Base-by-base conservation (phyloP, 164 flowering plant genomes). In the Buxus sempervirens region DNA sequence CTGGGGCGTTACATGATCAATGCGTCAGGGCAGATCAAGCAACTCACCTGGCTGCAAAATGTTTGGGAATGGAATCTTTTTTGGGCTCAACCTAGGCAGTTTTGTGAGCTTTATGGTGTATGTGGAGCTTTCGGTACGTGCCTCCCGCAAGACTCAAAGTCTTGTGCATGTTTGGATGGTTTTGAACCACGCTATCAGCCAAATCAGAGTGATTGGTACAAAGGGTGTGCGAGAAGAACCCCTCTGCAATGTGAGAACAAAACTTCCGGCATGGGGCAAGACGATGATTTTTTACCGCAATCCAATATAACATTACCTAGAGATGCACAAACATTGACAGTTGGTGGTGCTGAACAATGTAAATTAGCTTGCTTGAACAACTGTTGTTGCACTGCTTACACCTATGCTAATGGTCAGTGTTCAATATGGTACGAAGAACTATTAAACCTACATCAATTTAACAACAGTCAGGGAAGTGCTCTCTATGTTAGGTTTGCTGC, bases 251-350 rank as follows among this genome's bases (percentile, higher is more conserved):
- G 79, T 42, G 82, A 86, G 90, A 64, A 67, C 59, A 86, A 87
- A 72, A 76, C 70, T 42, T 76, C 64, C 53, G 95, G 84, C 75
- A 87, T 85, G 66, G 72, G 77, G 53, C 26, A 27, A 82, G 85
- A 79, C 68, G 82, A 58, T 84, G 91, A 89, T 70, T 84, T 56
- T 82, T n/a, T 58, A 25, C 54, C 59, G 54, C 48, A 58, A 38
- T 26, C 54, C 9, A 24, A 19, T 53, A 54, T 63, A 51, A 54
- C 12, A n/a, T 20, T 13, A 9, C 64, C 72, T n/a, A 62, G 1
- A 45, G 12, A 42, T 36, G 12, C 63, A 32, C 63, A 45, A 60
- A 1, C 15, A 6, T 9, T 70, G 18, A 16, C 0, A n/a, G 54
- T 55, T 68, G 49, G 67, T 15, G 67, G 62, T 32, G 68, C 51